Conservation (phyloP, 345 rosid species). For the Salix exigua region DNA sequence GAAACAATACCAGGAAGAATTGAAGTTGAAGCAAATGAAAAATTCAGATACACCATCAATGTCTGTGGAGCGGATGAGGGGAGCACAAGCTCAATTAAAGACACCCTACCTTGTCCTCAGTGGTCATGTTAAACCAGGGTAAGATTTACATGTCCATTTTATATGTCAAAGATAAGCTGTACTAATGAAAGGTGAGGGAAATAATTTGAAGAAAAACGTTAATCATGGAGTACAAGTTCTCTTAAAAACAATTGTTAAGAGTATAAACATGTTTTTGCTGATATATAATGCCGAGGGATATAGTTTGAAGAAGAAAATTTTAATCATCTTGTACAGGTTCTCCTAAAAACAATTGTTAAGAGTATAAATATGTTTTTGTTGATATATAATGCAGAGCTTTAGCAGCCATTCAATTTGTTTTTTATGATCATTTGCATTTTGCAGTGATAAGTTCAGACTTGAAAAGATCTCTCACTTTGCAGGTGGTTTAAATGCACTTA, state of each 20-base stretch:
- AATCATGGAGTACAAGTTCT: no score
- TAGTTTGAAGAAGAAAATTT: neutral
- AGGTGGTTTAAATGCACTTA: no score
- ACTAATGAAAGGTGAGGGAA: neutral
- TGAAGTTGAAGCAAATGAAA: conserved; percentile 96
- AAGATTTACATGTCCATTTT: conserved; percentile 17
- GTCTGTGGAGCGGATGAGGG: conserved; percentile 93
- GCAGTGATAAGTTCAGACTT: neutral
- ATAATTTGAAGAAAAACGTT: neutral
- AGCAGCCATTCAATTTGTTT: neutral
- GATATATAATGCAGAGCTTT: neutral
- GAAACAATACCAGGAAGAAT: conserved; percentile 88
- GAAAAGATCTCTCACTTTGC: neutral
- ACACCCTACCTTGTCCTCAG: conserved; percentile 96
- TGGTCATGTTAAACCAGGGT: conserved; percentile 96
- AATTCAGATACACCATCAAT: conserved; percentile 90
- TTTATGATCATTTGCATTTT: no score
- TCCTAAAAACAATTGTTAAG: neutral
- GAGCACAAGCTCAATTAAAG: conserved; percentile 79
- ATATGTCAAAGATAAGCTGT: neutral
- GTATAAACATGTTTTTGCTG: neutral
- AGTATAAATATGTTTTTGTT: neutral
- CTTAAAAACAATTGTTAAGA: neutral
- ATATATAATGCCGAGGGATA: neutral
- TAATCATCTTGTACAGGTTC: neutral